Evolutionary conservation across 2,329 filamentous ascomycete species (phyloP).

Genomic region (Fusarium chaquense): DNA sequence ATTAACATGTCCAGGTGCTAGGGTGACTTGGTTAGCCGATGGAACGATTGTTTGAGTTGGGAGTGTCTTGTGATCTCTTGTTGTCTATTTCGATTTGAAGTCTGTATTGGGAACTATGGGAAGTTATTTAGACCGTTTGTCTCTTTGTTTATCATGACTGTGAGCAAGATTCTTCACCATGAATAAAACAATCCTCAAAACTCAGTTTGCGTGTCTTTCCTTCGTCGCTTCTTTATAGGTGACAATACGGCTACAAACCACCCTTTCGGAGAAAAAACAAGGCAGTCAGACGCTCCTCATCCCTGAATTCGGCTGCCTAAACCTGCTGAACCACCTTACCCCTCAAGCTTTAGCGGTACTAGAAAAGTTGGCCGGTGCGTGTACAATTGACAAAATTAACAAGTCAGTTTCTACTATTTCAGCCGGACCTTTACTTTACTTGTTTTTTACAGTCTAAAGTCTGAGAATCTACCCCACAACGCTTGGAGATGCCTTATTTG

Average conservation of each 20-base stretch:
- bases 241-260: constrained; percentile 1
- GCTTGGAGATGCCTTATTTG: constrained; percentile 20
- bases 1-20: background rate
- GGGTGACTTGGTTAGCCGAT: background rate
- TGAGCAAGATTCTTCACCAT: background rate
- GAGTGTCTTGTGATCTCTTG: background rate
- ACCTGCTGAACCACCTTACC: background rate
- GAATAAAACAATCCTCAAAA: background rate
- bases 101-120: background rate
- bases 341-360: background rate
- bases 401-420: background rate
- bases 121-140: background rate
- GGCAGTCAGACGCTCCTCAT: background rate
- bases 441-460: background rate
- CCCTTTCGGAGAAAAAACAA: background rate
- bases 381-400: background rate
- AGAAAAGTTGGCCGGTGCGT: background rate
- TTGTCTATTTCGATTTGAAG: background rate
- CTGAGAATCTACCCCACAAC: background rate
- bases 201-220: background rate
- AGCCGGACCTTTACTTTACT: background rate
- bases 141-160: background rate
- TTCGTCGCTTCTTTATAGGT: background rate
- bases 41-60: background rate
- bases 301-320: constrained; percentile 25